Evolutionary conservation across 169 alveolate genomes (phyloP).

Genomic region (Besnoitia besnoiti): DNA sequence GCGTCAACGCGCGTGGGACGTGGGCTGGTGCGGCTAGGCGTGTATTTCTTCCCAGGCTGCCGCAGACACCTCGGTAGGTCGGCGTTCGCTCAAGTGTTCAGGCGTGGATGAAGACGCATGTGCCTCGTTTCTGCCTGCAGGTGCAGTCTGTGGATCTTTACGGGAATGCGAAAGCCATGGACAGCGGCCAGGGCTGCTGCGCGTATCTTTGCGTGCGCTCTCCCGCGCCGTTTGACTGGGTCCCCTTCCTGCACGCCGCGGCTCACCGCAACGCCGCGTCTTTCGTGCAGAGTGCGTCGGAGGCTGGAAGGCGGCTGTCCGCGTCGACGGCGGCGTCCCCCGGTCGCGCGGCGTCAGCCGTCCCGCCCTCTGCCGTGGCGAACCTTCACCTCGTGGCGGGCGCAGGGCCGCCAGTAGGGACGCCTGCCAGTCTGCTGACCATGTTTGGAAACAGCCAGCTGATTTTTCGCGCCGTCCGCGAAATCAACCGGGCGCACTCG

Average conservation of each 20-base stretch:
- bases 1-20: too few species aligned
- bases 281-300: too few species aligned
- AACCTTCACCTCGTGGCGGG: neutral
- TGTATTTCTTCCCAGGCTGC: too few species aligned
- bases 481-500: neutral
- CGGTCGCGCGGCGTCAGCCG: too few species aligned
- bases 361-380: too few species aligned
- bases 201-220: neutral
- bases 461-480: neutral
- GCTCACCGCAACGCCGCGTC: neutral
- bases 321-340: too few species aligned
- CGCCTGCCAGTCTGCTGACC: neutral
- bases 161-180: neutral
- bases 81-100: too few species aligned
- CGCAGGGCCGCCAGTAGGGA: neutral
- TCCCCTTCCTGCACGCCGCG: neutral
- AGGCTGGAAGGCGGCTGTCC: too few species aligned
- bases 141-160: neutral
- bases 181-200: neutral
- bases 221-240: neutral
- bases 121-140: neutral
- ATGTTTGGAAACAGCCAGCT: conserved; percentile 7
- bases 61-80: too few species aligned
- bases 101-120: too few species aligned
- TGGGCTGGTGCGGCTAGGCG: too few species aligned